These are phyloP conservation scores for Colletotrichum viniferum DNA, from an alignment of 2,329 filamentous ascomycete species.

Conservation along the genomic window DNA sequence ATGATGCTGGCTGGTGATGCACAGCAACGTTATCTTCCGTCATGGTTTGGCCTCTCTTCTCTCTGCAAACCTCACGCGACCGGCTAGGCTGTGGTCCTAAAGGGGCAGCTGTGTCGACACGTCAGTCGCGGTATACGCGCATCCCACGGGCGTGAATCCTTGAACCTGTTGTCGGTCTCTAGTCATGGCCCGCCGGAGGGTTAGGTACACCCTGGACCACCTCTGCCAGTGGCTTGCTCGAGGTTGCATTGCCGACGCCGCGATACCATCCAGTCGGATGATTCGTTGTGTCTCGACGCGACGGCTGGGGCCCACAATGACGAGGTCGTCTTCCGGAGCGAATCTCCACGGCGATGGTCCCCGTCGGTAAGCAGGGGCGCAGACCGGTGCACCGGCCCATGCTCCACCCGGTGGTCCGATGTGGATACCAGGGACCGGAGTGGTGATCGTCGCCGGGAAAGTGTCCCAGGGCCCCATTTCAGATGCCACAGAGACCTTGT, in stretches of 20 bases:
- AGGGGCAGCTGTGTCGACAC: background rate
- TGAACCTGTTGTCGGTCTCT: background rate
- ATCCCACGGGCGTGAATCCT: background rate
- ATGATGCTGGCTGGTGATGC: background rate
- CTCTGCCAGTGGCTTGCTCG: background rate
- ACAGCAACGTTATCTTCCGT: background rate
- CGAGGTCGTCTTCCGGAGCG: background rate
- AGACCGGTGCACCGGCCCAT: background rate
- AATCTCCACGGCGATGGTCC: background rate
- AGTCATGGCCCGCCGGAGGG: background rate
- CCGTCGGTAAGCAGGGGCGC: background rate
- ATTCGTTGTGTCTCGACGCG: background rate
- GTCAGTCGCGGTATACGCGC: background rate
- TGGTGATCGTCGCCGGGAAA: background rate
- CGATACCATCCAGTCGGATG: background rate
- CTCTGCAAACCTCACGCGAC: background rate
- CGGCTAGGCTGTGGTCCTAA: background rate
- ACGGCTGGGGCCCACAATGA: background rate
- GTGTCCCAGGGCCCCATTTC: background rate
- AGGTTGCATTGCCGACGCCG: background rate
- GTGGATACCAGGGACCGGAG: background rate
- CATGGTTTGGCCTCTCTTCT: background rate
- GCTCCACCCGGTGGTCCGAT: background rate
- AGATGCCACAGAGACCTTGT: constrained; percentile 33
- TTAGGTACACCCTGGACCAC: background rate